Conservation (phyloP, 768 basidiomycete species). For the Collybiopsis luxurians region DNA sequence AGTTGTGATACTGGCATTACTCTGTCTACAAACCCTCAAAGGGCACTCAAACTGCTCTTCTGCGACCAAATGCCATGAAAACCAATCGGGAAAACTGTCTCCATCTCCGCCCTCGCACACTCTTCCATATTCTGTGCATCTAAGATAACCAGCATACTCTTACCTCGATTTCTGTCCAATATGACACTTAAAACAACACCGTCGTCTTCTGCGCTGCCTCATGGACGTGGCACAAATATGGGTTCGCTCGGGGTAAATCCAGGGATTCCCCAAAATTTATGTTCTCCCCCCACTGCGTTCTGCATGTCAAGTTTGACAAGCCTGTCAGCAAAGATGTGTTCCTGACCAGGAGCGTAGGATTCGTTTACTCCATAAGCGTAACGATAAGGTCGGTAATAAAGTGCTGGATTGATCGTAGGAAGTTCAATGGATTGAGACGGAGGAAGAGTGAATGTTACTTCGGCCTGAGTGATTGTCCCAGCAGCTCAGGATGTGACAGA, state of each 20-base stretch:
- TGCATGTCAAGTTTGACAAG: conserved; percentile 33
- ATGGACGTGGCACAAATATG: conserved; percentile 32
- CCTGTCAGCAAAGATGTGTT: conserved; percentile 27
- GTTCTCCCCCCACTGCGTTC: conserved; percentile 10
- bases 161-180: conserved; percentile 25
- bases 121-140: conserved; percentile 33
- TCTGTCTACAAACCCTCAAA: too few species aligned
- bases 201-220: conserved; percentile 28
- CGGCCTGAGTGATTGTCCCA: neutral
- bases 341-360: conserved; percentile 16
- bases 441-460: conserved; percentile 13
- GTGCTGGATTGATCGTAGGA: conserved; percentile 29
- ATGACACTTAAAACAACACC: conserved; percentile 35
- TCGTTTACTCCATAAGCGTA: conserved; percentile 28
- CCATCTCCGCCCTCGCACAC: too few species aligned
- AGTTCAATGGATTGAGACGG: conserved; percentile 22
- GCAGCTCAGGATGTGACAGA: conserved; percentile 14
- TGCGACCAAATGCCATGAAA: too few species aligned
- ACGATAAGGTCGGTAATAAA: conserved; percentile 27
- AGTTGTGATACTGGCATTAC: too few species aligned
- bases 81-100: too few species aligned
- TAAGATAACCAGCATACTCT: conserved; percentile 34
- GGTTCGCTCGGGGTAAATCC: conserved; percentile 33
- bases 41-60: too few species aligned
- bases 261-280: conserved; percentile 22